Evolutionary conservation across 495 filamentous ascomycete species (phyloP), one percentile per base, ranked within the genome.

Genomic region (Penicillium bialowiezense): DNA sequence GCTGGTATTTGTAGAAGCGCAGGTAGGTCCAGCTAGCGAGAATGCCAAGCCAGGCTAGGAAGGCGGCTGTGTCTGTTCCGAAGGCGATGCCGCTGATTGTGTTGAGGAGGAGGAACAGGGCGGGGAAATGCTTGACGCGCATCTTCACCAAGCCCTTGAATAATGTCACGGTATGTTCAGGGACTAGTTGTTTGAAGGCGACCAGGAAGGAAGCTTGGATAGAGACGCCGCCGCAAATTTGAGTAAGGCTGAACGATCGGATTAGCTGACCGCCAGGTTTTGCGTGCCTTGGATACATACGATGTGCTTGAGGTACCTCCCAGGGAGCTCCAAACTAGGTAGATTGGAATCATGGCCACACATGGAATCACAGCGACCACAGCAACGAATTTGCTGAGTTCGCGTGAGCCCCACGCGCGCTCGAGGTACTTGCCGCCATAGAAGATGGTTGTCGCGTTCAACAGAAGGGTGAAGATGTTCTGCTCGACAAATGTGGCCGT

Each of bases 181-280:
- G 93, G 17, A 97, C 89, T 28, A 98, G 88, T 67, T 98, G 95
- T 70, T 96, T 97, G 72, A 97, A 97, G 45, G 93, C 89, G 59
- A 98, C 91, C 49, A 98, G 85, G 74, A 97, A 97, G 51, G 89
- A 90, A 26, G 88, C 89, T 69, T 97, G 91, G 41, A 96, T 77
- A 12, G 90, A 83, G 51, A 95, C 84, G 35, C 88, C 91, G 51
- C 95, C 95, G 60, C 86, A 88, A 58, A 97, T 88, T 47, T 89
- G 83, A 31, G 82, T 86, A 34, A 86, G 71, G 26, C 87, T 93
- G 41, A 56, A 36, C 51, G 15, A 8, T 56, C 41, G 60, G 54
- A 35, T 56, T 52, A 53, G 36, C 10, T 48, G 56, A 57, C 49
- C 44, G 54, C 67, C 65, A 64, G 61, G 62, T 55, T 46, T 62